phyloP scores from a whole-genome alignment of 1,284 basidiomycete genomes.

The Rhodotorula sp. region DNA sequence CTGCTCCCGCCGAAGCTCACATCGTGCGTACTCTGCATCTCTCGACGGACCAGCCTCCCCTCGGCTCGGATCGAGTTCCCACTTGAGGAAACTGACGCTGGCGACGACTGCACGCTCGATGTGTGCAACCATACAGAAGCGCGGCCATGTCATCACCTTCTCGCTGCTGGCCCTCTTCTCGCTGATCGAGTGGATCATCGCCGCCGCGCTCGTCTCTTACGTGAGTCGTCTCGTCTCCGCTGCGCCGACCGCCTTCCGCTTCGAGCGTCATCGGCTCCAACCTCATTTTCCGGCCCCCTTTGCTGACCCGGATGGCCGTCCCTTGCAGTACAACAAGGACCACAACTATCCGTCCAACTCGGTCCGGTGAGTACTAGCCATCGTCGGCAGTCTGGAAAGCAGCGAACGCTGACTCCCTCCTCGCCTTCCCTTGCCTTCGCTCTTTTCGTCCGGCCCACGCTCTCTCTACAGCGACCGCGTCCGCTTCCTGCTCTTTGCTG shows the following conservation, averaged over 20 bases:
- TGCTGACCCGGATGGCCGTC: neutral
- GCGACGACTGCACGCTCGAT: neutral
- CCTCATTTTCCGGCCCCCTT: neutral
- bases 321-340: constrained; percentile 24
- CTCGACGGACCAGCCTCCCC: neutral
- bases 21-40: constrained; percentile 1
- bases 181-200: constrained; percentile 40
- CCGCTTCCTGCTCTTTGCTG: constrained; percentile 42
- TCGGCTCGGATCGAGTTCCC: neutral
- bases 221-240: neutral
- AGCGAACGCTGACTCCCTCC: neutral
- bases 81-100: neutral
- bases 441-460: neutral
- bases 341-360: constrained; percentile 30
- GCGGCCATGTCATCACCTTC: constrained; percentile 38
- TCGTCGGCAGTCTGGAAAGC: neutral
- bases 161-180: constrained; percentile 40
- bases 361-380: constrained; percentile 9
- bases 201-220: constrained; percentile 38
- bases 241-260: neutral
- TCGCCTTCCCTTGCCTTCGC: neutral
- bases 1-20: constrained; percentile 7
- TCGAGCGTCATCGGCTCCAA: neutral
- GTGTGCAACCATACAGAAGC: constrained; percentile 18
- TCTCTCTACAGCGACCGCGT: constrained; percentile 10